Evolutionary conservation across 257 asterid species (phyloP).

Genomic region (Capsicum rhomboideum): DNA sequence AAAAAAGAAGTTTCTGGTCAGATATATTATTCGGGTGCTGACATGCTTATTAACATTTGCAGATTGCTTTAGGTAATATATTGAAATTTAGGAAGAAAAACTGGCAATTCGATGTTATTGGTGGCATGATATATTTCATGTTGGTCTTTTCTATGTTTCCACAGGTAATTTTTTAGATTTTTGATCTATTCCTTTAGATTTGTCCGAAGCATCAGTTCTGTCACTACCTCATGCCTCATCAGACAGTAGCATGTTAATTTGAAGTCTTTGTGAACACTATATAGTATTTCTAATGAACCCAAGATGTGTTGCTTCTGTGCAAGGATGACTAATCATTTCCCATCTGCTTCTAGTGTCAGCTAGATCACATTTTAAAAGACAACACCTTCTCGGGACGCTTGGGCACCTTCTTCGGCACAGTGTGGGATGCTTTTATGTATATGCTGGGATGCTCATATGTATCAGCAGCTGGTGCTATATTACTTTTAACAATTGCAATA

Average conservation of each 20-base stretch:
- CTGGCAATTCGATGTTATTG: slow-evolving; percentile 97
- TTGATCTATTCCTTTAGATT: neutral
- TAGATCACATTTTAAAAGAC: slow-evolving; percentile 81
- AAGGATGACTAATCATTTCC: slow-evolving; percentile 18
- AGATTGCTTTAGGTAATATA: slow-evolving; percentile 98
- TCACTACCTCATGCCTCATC: neutral
- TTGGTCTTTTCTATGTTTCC: slow-evolving; percentile 96
- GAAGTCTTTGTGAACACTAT: neutral
- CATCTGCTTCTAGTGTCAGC: slow-evolving; percentile 64
- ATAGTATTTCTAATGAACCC: neutral
- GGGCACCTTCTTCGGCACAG: slow-evolving; percentile 74
- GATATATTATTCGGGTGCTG: neutral
- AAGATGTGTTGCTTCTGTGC: neutral
- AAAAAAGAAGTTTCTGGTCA: neutral
- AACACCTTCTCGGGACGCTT: slow-evolving; percentile 77
- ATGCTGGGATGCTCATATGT: slow-evolving; percentile 76
- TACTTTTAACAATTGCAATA: slow-evolving; percentile 55
- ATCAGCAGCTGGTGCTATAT: slow-evolving; percentile 70
- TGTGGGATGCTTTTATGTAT: slow-evolving; percentile 69
- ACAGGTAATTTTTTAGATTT: slow-evolving; percentile 38
- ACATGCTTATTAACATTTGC: slow-evolving; percentile 15
- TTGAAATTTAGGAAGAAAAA: slow-evolving; percentile 97
- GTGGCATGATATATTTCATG: slow-evolving; percentile 83
- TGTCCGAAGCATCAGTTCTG: neutral
- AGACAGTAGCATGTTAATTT: neutral